Evolutionary conservation across 2,329 filamentous ascomycete species (phyloP).

Genomic region (Colletotrichum aenigma): DNA sequence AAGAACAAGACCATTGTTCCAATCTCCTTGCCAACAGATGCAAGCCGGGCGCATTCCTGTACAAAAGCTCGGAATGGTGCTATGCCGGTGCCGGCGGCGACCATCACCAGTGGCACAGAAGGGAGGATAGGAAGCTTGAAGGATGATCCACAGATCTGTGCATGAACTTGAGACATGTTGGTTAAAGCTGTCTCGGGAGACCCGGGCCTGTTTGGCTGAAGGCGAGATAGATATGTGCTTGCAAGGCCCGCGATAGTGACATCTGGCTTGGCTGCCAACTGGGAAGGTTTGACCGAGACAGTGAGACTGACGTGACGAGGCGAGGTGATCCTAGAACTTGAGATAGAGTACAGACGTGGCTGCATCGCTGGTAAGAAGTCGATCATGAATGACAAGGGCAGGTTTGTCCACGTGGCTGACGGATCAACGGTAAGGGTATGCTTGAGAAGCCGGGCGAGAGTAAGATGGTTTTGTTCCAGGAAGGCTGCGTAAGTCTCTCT

Average conservation of each 20-base stretch:
- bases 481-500: not conserved
- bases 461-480: not conserved
- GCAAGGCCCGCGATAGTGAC: not conserved
- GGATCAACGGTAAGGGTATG: not conserved
- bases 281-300: not conserved
- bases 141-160: constrained; percentile 27
- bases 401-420: not conserved
- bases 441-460: not conserved
- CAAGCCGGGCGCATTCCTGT: not conserved
- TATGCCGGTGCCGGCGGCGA: constrained; percentile 54
- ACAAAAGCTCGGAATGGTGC: constrained; percentile 41
- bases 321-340: not conserved
- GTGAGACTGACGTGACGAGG: not conserved
- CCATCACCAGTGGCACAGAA: constrained; percentile 54
- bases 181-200: not conserved
- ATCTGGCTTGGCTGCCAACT: not conserved
- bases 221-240: not conserved
- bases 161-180: not conserved
- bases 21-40: not conserved
- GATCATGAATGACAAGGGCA: not conserved
- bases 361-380: not conserved
- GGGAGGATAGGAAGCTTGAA: constrained; percentile 49
- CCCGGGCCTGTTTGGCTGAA: not conserved
- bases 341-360: not conserved
- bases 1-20: not conserved